Conservation (phyloP, 2,329 filamentous ascomycete genomes). For the Neoascochyta sp. region DNA sequence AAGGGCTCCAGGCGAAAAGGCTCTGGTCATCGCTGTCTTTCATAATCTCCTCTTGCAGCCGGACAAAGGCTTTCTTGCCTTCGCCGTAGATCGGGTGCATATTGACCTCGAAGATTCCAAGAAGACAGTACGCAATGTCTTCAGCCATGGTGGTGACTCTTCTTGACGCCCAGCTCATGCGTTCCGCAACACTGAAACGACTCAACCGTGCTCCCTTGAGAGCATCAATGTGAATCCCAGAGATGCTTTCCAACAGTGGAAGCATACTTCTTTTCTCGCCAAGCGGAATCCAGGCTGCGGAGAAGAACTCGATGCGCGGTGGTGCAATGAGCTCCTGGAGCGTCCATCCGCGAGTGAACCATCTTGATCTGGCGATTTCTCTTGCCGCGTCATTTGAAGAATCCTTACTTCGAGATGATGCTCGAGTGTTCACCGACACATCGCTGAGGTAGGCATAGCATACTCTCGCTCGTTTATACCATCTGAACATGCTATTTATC, state of each 20-base stretch:
- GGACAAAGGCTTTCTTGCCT: conserved; percentile 1
- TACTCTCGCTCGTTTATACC: conserved; percentile 2
- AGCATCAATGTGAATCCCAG: conserved; percentile 1
- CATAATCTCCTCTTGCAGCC: conserved; percentile 2
- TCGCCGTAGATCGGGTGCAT: conserved; percentile 3
- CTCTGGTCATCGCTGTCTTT: conserved; percentile 2
- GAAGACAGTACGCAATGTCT: conserved; percentile 6
- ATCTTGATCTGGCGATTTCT: conserved; percentile 1
- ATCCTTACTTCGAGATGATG: too few relatives aligned
- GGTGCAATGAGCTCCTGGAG: conserved; percentile 3
- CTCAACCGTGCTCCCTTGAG: neutral
- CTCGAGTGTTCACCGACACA: neutral
- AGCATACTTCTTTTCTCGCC: conserved; percentile 3
- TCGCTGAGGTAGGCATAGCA: conserved; percentile 9
- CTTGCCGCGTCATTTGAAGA: too few relatives aligned
- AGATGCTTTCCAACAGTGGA: conserved; percentile 2
- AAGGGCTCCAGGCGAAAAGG: conserved; percentile 4
- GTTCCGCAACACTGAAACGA: conserved; percentile 3
- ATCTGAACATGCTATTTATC: conserved; percentile 5
- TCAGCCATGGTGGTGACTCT: conserved; percentile 10
- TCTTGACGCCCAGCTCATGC: conserved; percentile 7
- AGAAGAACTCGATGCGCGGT: conserved; percentile 5
- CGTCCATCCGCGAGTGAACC: conserved; percentile 1
- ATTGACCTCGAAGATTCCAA: conserved; percentile 13
- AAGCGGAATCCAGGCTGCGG: conserved; percentile 1